Evolutionary conservation across 1,284 basidiomycete genomes (phyloP), one percentile per base, ranked within the genome.

Genomic region (Cryptococcus amylolentus): DNA sequence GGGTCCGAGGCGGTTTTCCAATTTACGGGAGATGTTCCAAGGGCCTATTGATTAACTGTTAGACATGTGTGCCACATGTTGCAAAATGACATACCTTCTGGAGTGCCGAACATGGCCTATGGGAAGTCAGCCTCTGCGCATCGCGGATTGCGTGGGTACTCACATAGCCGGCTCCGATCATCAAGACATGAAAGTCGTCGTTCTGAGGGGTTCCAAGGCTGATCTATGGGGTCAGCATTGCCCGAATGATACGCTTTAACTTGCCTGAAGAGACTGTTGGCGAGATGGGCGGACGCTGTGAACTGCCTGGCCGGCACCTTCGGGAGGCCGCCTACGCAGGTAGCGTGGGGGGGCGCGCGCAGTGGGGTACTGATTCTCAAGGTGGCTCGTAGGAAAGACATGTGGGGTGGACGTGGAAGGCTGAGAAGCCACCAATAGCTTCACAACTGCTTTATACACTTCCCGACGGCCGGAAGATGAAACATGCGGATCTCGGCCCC

Each of bases 1-100:
- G 18, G 85, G 86, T 40, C 93, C 94, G 56, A 98, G 88, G 81
- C 95, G 94, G 9, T 54, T 35, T 58, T 75, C 70, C 9, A 66
- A 57, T 46, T 71, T 62, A 35, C 59, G 56, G 28, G 71, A 54
- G 40, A 75, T 69, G 60, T 72, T 70, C 72, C 72, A 75, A 39
- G 72, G 72, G 10, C 72, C 71, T 72, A 55, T 26, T 5, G 28
- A 27, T 1, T 38, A 14, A 38, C 28, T 16, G 18, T 47, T 8
- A 47, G 52, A 37, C 13, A 18, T n/a, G 27, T 8, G 20, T 54
- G 44, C 18, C 44, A 6, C 9, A 27, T 27, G 8, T 9, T 23
- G 26, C 44, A 27, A 18, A 6, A 20, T 20, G 23, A 28, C 60
- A 56, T 37, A 69, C 71, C 71, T 60, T 74, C 72, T 6, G 65